phyloP scores from a whole-genome alignment of 2,329 filamentous ascomycete genomes.

The Endocalyx cinctus region DNA sequence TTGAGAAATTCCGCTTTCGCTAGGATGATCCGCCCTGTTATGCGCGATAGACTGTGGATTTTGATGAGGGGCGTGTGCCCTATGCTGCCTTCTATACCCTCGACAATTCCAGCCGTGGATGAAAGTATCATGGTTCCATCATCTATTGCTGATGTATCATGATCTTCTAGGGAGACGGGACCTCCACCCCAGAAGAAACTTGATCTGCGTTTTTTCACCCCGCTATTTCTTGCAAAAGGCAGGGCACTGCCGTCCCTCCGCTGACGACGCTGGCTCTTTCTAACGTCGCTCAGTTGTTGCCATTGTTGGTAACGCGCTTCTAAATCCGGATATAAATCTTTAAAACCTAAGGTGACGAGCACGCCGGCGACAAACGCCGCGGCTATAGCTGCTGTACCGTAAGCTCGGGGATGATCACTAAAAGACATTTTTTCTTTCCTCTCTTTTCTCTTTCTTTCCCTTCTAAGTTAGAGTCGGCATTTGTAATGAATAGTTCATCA shows the following conservation, averaged over 20 bases:
- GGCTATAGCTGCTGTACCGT: conserved; percentile 61
- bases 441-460: conserved; percentile 8
- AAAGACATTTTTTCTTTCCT: conserved; percentile 45
- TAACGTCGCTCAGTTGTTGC: too few species aligned
- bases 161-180: conserved; percentile 53
- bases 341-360: conserved; percentile 70
- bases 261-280: too few species aligned
- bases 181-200: conserved; percentile 44
- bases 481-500: too few species aligned
- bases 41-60: conserved; percentile 79
- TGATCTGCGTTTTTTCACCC: too few species aligned
- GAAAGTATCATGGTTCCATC: conserved; percentile 17
- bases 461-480: too few species aligned
- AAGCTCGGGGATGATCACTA: conserved; percentile 56
- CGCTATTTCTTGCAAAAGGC: too few species aligned
- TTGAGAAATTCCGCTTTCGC: conserved; percentile 97
- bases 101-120: conserved; percentile 45
- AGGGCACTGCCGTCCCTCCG: too few species aligned
- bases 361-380: conserved; percentile 75
- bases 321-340: conserved; percentile 73
- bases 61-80: conserved; percentile 87
- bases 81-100: conserved; percentile 87
- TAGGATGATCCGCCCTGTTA: conserved; percentile 83
- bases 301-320: conserved; percentile 57
- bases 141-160: conserved; percentile 30